Conservation (phyloP, 2,329 filamentous ascomycete species). For the Pseudogymnoascus sp. region DNA sequence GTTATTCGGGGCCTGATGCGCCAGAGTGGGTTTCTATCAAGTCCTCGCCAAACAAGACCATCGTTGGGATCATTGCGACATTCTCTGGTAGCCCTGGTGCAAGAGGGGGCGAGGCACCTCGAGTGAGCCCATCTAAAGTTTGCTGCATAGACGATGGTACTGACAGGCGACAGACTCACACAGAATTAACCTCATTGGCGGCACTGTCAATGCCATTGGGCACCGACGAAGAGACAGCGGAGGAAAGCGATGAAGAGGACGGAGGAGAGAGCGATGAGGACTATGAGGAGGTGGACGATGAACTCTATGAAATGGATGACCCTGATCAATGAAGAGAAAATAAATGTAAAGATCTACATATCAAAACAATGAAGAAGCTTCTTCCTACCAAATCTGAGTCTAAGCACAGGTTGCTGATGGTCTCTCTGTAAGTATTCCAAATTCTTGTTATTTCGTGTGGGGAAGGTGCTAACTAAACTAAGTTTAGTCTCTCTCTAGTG, state of each 20-base stretch:
- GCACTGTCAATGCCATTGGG: conserved; percentile 9
- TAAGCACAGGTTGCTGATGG: not conserved
- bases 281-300: not conserved
- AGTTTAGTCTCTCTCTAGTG: not conserved
- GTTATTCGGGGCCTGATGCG: not conserved
- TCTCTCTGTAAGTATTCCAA: not conserved
- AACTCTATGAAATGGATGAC: not conserved
- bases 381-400: not conserved
- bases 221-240: not conserved
- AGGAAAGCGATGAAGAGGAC: not conserved
- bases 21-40: conserved; percentile 5
- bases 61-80: conserved; percentile 13
- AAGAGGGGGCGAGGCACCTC: not conserved
- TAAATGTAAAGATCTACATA: not conserved
- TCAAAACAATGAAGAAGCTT: not conserved
- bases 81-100: not conserved
- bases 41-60: not conserved
- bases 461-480: not conserved
- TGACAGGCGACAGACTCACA: not conserved
- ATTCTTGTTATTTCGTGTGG: not conserved
- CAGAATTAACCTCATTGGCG: not conserved
- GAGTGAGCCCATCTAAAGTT: not conserved
- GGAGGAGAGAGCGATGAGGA: not conserved
- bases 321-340: not conserved
- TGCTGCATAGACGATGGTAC: not conserved